Percentiles rank a stretch among this genome's conserved stretches.
Evolutionary conservation across 208 protist species (phyloP).

Genomic region (Leishmania tarentolae): DNA sequence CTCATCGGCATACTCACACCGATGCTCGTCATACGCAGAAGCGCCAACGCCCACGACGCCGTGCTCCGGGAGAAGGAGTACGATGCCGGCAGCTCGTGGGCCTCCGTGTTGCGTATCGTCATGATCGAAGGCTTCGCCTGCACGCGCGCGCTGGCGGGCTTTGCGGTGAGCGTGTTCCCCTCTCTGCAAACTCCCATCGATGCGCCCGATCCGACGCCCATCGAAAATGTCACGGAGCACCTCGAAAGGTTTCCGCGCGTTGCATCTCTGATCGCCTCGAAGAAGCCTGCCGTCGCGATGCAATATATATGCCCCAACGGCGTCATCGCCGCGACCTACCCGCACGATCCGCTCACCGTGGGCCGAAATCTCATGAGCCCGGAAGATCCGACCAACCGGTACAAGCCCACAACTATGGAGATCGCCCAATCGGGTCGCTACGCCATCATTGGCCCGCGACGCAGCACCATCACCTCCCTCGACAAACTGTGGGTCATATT

Average conservation of each 20-base stretch:
- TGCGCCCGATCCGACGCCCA: background rate
- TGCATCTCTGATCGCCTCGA: constrained; percentile 9
- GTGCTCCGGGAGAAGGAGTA: constrained; percentile 14
- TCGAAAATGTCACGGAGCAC: background rate
- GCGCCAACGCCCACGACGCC: background rate
- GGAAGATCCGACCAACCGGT: background rate
- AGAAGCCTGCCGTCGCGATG: constrained; percentile 15
- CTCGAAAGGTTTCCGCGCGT: background rate
- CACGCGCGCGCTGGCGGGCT: constrained; percentile 44
- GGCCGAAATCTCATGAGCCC: constrained; percentile 29
- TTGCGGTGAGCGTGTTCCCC: constrained; percentile 42
- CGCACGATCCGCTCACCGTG: constrained; percentile 6
- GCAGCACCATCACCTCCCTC: constrained; percentile 8
- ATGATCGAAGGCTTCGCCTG: constrained; percentile 43
- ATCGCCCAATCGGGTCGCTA: constrained; percentile 27
- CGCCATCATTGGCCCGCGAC: constrained; percentile 37
- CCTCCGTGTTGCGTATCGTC: constrained; percentile 30
- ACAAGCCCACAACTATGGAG: constrained; percentile 22
- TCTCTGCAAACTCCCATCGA: constrained; percentile 34
- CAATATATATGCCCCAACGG: constrained; percentile 57
- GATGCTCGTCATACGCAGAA: constrained; percentile 32
- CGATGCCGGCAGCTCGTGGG: constrained; percentile 23
- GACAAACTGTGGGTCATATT: constrained; percentile 38
- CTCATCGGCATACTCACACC: constrained; percentile 37
- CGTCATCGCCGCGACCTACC: constrained; percentile 45